Conservation (phyloP, 2,329 filamentous ascomycete species). For the Cladosporium sp. region DNA sequence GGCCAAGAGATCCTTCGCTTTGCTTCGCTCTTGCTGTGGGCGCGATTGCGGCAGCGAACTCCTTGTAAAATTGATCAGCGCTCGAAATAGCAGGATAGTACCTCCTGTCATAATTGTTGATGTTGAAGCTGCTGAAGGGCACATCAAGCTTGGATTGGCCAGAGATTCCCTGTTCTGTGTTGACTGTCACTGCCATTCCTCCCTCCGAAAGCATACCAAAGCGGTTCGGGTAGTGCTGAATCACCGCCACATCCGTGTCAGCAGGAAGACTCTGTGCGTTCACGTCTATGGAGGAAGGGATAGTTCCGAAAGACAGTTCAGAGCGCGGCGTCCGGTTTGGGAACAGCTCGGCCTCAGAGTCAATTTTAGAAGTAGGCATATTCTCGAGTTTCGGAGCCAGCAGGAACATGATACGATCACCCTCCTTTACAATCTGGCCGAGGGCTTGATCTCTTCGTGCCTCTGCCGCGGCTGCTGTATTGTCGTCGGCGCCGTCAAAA, state of each 20-base stretch:
- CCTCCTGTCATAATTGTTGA: too few species aligned
- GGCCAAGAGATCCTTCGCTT: too few species aligned
- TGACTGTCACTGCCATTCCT: slow-evolving; percentile 47
- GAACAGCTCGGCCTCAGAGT: neutral
- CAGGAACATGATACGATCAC: slow-evolving; percentile 65
- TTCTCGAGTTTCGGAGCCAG: slow-evolving; percentile 35
- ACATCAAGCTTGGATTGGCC: slow-evolving; percentile 13
- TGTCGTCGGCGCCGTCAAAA: slow-evolving; percentile 27
- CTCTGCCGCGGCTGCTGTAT: slow-evolving; percentile 30
- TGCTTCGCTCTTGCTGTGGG: too few species aligned
- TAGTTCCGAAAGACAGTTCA: slow-evolving; percentile 34
- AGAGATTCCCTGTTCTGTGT: neutral
- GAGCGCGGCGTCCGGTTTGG: slow-evolving; percentile 20
- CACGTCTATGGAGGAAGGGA: slow-evolving; percentile 43
- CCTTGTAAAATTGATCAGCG: too few species aligned
- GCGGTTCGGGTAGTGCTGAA: slow-evolving; percentile 30
- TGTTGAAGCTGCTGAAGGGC: neutral
- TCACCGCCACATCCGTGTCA: slow-evolving; percentile 13
- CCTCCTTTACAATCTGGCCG: slow-evolving; percentile 57
- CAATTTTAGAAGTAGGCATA: neutral
- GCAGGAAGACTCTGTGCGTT: slow-evolving; percentile 11
- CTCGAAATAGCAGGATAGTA: neutral
- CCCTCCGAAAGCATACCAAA: slow-evolving; percentile 63
- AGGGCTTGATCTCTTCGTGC: slow-evolving; percentile 38
- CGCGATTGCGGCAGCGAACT: too few species aligned